A percentile compares a stretch with the other conserved stretches of the same genome.
Evolutionary conservation across 148 eudicot species (phyloP).

Genomic region (Persicaria maculosa): DNA sequence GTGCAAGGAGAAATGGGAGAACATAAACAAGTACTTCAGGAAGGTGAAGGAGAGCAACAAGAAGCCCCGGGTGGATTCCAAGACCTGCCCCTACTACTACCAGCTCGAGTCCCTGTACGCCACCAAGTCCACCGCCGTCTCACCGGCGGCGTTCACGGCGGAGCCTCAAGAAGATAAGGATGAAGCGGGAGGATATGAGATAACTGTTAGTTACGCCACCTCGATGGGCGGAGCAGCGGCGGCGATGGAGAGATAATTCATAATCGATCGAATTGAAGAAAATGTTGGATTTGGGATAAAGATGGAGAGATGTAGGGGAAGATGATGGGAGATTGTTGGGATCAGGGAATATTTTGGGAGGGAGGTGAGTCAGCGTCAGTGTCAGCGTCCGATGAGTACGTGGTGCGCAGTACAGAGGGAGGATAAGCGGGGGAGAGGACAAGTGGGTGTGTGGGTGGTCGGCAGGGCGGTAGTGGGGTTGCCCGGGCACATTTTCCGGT

Average conservation of each 20-base stretch:
- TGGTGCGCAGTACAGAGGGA: background rate
- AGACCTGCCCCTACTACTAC: constrained; percentile 78
- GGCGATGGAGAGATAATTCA: background rate
- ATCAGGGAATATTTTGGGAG: constrained; percentile 5
- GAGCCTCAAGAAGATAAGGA: background rate
- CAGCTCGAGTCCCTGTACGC: constrained; percentile 63
- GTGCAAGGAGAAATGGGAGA: constrained; percentile 95
- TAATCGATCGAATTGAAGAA: too few species aligned
- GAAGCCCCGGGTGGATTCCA: constrained; percentile 70
- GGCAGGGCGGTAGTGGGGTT: constrained; percentile 3
- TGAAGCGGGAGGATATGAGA: background rate
- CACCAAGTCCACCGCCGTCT: constrained; percentile 22
- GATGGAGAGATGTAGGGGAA: background rate
- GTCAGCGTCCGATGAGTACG: background rate
- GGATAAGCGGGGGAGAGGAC: background rate
- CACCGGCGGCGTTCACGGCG: background rate
- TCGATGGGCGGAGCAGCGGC: background rate
- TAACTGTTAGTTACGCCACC: background rate
- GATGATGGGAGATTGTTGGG: background rate
- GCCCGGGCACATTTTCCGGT: constrained; percentile 4
- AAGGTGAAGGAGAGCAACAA: constrained; percentile 84
- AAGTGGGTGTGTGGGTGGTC: background rate
- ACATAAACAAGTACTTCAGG: constrained; percentile 89
- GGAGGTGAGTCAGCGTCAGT: background rate
- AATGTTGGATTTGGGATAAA: background rate